Conservation (phyloP, 1,139 yeast genomes). For the Pichia kudriavzevii region DNA sequence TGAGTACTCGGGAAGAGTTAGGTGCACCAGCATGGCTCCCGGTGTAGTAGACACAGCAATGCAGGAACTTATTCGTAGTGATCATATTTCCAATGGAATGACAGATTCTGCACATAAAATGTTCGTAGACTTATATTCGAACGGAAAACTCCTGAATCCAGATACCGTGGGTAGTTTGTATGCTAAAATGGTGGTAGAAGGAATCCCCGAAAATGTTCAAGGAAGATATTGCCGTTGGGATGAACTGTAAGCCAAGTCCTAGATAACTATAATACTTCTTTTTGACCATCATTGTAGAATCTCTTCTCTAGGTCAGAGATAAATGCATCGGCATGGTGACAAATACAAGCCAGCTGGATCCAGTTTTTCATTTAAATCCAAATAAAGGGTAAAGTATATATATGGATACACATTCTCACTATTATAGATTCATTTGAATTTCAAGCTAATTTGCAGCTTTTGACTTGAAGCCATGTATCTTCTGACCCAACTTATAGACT, state of each 20-base stretch:
- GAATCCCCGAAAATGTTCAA: constrained; percentile 45
- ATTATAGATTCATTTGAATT: too few species aligned
- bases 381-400: too few species aligned
- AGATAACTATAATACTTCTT: too few species aligned
- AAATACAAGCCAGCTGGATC: too few species aligned
- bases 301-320: too few species aligned
- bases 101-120: constrained; percentile 43
- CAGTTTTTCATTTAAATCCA: too few species aligned
- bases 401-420: too few species aligned
- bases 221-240: constrained; percentile 62
- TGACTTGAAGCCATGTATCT: too few species aligned
- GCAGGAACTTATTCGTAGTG: constrained; percentile 77
- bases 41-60: constrained; percentile 88
- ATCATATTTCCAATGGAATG: constrained; percentile 50
- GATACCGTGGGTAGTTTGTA: constrained; percentile 63
- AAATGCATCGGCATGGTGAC: too few species aligned
- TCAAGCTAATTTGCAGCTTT: too few species aligned
- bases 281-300: too few species aligned
- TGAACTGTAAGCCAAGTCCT: constrained; percentile 31
- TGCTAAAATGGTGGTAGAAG: constrained; percentile 54
- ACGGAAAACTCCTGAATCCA: constrained; percentile 53
- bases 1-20: constrained; percentile 51
- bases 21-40: constrained; percentile 72
- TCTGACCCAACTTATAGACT: constrained; percentile 49
- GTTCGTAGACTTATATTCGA: constrained; percentile 52